phyloP scores from a whole-genome alignment of 192 early-diverging fungal genomes.

The Podila epicladia region DNA sequence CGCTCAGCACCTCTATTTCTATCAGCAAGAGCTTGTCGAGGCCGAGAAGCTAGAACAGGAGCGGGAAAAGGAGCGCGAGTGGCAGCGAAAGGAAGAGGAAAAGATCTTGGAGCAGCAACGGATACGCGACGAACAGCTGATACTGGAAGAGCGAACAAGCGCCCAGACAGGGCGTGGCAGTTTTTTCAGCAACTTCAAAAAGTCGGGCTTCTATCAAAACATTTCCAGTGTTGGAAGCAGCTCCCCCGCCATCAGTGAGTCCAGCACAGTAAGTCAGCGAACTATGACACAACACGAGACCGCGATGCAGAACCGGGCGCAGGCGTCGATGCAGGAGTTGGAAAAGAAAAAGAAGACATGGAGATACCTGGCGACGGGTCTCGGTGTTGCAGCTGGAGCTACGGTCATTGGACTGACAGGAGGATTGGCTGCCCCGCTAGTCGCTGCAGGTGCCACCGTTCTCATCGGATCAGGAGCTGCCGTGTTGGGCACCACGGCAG shows the following conservation, averaged over 20 bases:
- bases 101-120: constrained; percentile 15
- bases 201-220: background rate
- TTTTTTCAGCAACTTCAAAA: constrained; percentile 32
- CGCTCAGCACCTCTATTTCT: constrained; percentile 65
- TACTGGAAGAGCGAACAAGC: background rate
- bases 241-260: background rate
- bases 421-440: constrained; percentile 62
- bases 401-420: constrained; percentile 64
- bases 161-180: constrained; percentile 10
- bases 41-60: constrained; percentile 18
- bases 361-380: constrained; percentile 63
- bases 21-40: constrained; percentile 49
- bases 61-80: background rate
- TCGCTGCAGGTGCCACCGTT: constrained; percentile 58
- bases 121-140: background rate
- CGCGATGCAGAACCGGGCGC: constrained; percentile 45
- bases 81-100: constrained; percentile 19
- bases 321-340: constrained; percentile 53
- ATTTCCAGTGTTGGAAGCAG: background rate
- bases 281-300: constrained; percentile 41
- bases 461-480: constrained; percentile 60
- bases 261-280: background rate
- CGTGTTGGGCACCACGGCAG: constrained; percentile 62
- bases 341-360: constrained; percentile 59
- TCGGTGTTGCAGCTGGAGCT: constrained; percentile 62